phyloP scores from a whole-genome alignment of 345 rosid genomes.

The Salix arbutifolia region DNA sequence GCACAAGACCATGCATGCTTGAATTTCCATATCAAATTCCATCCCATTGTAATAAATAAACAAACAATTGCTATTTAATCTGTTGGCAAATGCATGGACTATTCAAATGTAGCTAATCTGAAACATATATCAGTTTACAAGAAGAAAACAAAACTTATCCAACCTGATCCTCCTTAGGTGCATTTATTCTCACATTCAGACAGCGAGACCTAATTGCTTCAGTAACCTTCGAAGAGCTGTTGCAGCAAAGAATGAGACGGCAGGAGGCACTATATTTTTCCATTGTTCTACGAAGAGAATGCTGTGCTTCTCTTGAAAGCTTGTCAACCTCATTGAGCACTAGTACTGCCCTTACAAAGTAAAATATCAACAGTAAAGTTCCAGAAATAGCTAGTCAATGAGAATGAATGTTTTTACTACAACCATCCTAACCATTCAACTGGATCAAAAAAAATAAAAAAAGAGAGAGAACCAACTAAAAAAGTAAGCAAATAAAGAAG shows the following conservation, averaged over 20 bases:
- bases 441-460: neutral
- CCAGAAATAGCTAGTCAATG: neutral
- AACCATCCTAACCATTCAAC: neutral
- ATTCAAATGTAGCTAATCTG: neutral
- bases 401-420: neutral
- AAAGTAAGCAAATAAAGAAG: no score
- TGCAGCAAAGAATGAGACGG: conserved; percentile 86
- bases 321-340: conserved; percentile 98
- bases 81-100: neutral
- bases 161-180: conserved; percentile 93
- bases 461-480: neutral
- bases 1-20: neutral
- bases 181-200: conserved; percentile 76
- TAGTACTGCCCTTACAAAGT: conserved; percentile 47
- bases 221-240: conserved; percentile 90
- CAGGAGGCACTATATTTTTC: conserved; percentile 94
- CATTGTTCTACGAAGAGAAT: conserved; percentile 97
- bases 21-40: neutral
- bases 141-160: conserved; percentile 12
- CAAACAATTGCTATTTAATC: neutral
- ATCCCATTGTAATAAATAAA: neutral
- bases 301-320: conserved; percentile 98
- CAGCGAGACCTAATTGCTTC: conserved; percentile 99
- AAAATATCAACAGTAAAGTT: conserved; percentile 11
- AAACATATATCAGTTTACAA: neutral